Evolutionary conservation across 1,139 yeast genomes (phyloP).

Genomic region (Hansenula lynferdii): DNA sequence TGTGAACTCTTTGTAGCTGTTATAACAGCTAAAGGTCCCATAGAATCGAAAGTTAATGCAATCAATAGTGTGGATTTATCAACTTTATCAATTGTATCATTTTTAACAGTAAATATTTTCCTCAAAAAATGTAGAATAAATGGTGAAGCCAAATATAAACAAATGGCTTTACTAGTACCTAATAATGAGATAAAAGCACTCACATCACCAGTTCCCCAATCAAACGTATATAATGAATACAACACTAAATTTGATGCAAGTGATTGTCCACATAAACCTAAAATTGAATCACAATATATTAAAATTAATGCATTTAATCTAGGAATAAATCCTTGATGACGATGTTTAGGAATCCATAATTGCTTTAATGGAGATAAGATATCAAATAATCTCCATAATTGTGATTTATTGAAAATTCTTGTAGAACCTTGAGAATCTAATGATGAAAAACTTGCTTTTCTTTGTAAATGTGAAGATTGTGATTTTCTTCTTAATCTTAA

Average conservation of each 20-base stretch:
- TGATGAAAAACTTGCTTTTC: constrained; percentile 34
- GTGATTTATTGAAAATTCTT: background rate
- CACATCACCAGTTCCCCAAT: constrained; percentile 54
- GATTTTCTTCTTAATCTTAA: constrained; percentile 40
- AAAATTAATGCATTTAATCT: constrained; percentile 42
- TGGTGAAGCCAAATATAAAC: constrained; percentile 40
- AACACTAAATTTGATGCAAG: constrained; percentile 45
- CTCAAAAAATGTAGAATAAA: constrained; percentile 34
- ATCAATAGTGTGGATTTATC: constrained; percentile 43
- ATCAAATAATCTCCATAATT: constrained; percentile 12
- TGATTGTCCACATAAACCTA: constrained; percentile 27
- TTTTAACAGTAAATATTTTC: constrained; percentile 21
- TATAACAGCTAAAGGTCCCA: constrained; percentile 38
- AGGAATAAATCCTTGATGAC: constrained; percentile 31
- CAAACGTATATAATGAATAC: constrained; percentile 52
- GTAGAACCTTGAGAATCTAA: constrained; percentile 6
- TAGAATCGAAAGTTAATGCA: constrained; percentile 35
- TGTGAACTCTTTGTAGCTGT: constrained; percentile 25
- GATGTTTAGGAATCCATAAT: constrained; percentile 35
- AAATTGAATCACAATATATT: constrained; percentile 43
- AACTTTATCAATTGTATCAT: constrained; percentile 42
- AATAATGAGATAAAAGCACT: constrained; percentile 55
- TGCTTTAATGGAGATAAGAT: constrained; percentile 43
- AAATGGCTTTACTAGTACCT: constrained; percentile 42
- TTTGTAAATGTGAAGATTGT: constrained; percentile 18